A percentile compares a stretch with the other conserved stretches of the same genome.
phyloP scores from a whole-genome alignment of 108 stramenopile genomes.

The Stephanodiscus minutulus region DNA sequence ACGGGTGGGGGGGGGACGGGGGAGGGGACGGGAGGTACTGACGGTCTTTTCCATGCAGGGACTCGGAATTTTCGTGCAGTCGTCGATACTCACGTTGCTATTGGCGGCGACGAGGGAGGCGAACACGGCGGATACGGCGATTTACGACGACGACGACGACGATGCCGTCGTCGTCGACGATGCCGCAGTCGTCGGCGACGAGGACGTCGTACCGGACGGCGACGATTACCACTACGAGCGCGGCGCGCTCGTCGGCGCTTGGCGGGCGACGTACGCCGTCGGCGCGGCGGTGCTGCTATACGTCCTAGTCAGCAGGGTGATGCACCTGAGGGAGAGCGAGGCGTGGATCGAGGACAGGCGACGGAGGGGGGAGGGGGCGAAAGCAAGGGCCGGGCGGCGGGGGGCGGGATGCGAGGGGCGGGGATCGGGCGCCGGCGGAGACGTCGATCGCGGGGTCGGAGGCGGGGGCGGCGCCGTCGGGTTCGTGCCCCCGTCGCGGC shows the following conservation, averaged over 20 bases:
- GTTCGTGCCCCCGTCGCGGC: neutral
- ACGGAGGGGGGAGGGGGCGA: neutral
- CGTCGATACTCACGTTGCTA: constrained; percentile 54
- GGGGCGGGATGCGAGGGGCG: neutral
- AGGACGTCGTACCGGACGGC: constrained; percentile 10
- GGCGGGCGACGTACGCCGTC: constrained; percentile 60
- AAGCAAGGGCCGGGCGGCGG: neutral
- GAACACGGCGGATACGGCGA: too few relatives aligned
- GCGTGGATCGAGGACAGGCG: constrained; percentile 53
- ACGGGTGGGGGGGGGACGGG: too few relatives aligned
- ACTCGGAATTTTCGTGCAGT: constrained; percentile 69
- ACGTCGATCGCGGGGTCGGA: neutral
- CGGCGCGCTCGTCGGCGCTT: constrained; percentile 48
- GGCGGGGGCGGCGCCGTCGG: neutral
- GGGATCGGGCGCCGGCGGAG: neutral
- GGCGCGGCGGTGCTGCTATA: constrained; percentile 55
- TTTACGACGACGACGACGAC: constrained; percentile 14
- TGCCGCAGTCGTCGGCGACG: constrained; percentile 7
- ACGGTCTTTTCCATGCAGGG: constrained; percentile 81
- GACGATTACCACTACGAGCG: constrained; percentile 18
- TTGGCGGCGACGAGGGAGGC: constrained; percentile 29
- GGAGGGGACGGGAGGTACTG: constrained; percentile 61
- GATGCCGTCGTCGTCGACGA: constrained; percentile 13
- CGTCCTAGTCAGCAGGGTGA: constrained; percentile 52
- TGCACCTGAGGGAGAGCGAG: constrained; percentile 57